Evolutionary conservation across 768 basidiomycete species (phyloP).

Genomic region (Butyriboletus loyo): DNA sequence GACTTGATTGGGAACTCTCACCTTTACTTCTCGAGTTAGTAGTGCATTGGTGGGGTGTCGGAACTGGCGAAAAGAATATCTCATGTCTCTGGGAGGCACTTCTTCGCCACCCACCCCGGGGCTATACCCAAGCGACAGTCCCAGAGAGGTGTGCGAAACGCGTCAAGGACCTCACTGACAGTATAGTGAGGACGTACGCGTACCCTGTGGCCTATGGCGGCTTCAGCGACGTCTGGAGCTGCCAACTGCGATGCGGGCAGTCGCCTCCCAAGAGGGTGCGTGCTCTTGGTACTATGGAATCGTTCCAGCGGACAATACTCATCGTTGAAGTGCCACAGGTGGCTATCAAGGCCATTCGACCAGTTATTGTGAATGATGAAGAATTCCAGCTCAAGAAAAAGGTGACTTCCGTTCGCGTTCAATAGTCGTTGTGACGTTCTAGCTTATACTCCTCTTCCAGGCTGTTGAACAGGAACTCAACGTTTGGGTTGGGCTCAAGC

Average conservation of each 20-base stretch:
- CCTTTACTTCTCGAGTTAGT: no score
- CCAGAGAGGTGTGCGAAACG: neutral
- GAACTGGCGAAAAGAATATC: neutral
- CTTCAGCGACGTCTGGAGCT: slow-evolving; percentile 31
- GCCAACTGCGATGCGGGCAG: neutral
- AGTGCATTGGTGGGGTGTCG: neutral
- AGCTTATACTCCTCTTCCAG: slow-evolving; percentile 11
- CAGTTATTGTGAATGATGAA: neutral
- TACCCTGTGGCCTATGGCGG: slow-evolving; percentile 29
- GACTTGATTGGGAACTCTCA: no score
- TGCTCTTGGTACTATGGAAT: neutral
- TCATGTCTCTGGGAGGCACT: neutral
- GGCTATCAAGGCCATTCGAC: slow-evolving; percentile 27
- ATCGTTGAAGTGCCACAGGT: slow-evolving; percentile 12
- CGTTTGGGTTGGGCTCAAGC: slow-evolving; percentile 29
- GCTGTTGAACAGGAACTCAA: slow-evolving; percentile 26
- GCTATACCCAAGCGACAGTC: neutral
- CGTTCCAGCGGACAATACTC: neutral
- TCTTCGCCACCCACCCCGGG: neutral
- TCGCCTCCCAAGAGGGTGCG: slow-evolving; percentile 11
- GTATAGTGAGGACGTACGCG: slow-evolving; percentile 7
- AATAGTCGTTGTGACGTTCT: neutral
- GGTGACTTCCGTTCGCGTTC: neutral
- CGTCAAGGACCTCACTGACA: slow-evolving; percentile 14
- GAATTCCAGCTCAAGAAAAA: slow-evolving; percentile 13